Percentiles rank a stretch among this genome's conserved stretches.
These are phyloP conservation scores for Sungouiozyma ichnusensis DNA, from an alignment of 805 yeast species.

Conservation along the genomic window DNA sequence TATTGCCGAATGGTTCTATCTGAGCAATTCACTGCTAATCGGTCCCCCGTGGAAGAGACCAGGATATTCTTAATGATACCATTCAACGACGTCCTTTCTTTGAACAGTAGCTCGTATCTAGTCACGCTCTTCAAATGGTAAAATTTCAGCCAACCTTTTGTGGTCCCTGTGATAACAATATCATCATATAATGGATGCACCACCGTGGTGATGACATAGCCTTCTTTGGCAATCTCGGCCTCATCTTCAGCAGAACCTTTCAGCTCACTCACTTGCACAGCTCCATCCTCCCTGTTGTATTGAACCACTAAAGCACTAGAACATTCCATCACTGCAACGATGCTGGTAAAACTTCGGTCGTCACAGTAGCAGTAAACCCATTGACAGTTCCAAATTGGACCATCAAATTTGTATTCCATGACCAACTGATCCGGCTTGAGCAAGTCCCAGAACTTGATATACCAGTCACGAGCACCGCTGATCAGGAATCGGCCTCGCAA, in stretches of 20 bases:
- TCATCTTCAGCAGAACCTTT: conserved; percentile 17
- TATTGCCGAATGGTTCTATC: conserved; percentile 64
- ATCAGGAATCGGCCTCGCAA: conserved; percentile 50
- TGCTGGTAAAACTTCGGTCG: conserved; percentile 30
- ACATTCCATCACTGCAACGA: conserved; percentile 59
- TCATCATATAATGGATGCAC: conserved; percentile 29
- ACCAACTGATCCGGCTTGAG: conserved; percentile 29
- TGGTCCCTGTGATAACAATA: conserved; percentile 62
- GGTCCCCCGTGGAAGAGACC: conserved; percentile 47
- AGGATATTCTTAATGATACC: conserved; percentile 62
- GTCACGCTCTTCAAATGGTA: conserved; percentile 7
- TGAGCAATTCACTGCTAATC: conserved; percentile 64
- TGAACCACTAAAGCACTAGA: conserved; percentile 31
- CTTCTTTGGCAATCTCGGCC: conserved; percentile 8
- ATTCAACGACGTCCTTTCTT: conserved; percentile 44
- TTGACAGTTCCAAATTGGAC: conserved; percentile 56
- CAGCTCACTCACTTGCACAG: conserved; percentile 16
- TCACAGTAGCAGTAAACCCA: conserved; percentile 12
- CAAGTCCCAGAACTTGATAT: conserved; percentile 72
- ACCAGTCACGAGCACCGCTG: conserved; percentile 75
- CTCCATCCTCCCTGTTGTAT: neutral
- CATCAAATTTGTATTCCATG: conserved; percentile 43
- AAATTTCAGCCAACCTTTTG: conserved; percentile 66
- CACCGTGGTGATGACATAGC: conserved; percentile 21
- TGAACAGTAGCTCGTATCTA: conserved; percentile 31